phyloP scores from a whole-genome alignment of 2,329 filamentous ascomycete genomes.

The Teratosphaeria zuluensis region DNA sequence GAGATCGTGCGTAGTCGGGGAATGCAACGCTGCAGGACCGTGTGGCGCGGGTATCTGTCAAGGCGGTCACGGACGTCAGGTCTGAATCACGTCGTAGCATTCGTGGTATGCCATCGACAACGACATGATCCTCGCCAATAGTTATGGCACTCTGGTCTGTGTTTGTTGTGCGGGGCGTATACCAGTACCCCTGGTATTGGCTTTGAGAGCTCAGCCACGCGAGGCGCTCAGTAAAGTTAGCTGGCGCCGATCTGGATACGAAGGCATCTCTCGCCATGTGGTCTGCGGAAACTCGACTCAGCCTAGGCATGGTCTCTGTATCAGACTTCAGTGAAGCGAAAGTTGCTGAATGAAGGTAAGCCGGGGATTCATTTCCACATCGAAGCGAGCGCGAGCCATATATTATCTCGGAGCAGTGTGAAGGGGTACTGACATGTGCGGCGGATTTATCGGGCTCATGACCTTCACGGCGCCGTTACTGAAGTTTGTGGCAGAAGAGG shows the following conservation, averaged over 20 bases:
- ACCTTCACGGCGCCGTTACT: not conserved
- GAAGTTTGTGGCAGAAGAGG: not conserved
- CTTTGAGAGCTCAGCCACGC: not conserved
- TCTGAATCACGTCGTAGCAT: not conserved
- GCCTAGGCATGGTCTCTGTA: not conserved
- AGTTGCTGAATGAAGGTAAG: too few relatives aligned
- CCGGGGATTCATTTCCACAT: too few relatives aligned
- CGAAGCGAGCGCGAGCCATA: too few relatives aligned
- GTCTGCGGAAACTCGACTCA: not conserved
- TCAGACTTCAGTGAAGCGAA: too few relatives aligned
- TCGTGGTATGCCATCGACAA: not conserved
- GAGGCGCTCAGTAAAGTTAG: not conserved
- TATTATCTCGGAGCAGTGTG: too few relatives aligned
- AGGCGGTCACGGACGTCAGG: not conserved
- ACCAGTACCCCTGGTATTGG: not conserved
- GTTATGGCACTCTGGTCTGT: not conserved
- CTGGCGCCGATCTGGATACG: not conserved
- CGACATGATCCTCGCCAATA: not conserved
- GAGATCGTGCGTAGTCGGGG: not conserved
- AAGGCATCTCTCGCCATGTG: not conserved
- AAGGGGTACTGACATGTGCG: too few relatives aligned
- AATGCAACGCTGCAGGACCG: not conserved
- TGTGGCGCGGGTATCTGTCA: not conserved
- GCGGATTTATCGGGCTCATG: too few relatives aligned
- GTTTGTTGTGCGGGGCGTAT: not conserved